phyloP scores from a whole-genome alignment of 805 yeast genomes.

The Candida oleophila region DNA sequence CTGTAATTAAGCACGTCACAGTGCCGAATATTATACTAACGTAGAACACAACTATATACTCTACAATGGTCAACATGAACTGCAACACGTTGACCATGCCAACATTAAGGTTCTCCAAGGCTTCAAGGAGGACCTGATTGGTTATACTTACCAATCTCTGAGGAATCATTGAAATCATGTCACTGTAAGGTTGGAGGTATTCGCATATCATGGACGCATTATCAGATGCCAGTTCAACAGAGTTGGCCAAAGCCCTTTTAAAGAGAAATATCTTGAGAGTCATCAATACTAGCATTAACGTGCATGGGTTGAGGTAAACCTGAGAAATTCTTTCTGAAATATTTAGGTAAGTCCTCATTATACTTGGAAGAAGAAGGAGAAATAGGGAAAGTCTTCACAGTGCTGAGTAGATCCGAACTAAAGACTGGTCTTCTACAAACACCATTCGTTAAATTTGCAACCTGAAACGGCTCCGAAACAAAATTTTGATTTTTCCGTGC shows the following conservation, averaged over 20 bases:
- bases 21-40: slow-evolving; percentile 82
- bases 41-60: slow-evolving; percentile 59
- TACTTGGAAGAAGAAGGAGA: not conserved
- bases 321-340: slow-evolving; percentile 60
- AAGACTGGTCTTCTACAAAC: not conserved
- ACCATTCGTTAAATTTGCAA: not conserved
- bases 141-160: slow-evolving; percentile 55
- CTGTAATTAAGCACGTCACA: slow-evolving; percentile 75
- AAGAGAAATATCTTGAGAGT: slow-evolving; percentile 63
- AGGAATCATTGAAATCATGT: slow-evolving; percentile 46
- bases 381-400: too few relatives aligned
- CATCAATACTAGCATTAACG: slow-evolving; percentile 55
- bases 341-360: slow-evolving; percentile 40
- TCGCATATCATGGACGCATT: slow-evolving; percentile 47
- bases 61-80: slow-evolving; percentile 53
- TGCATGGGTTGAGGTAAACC: slow-evolving; percentile 62
- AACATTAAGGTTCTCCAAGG: slow-evolving; percentile 48
- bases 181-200: slow-evolving; percentile 40
- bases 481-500: not conserved
- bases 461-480: not conserved
- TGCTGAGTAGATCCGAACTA: too few relatives aligned
- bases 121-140: slow-evolving; percentile 47
- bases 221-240: slow-evolving; percentile 39
- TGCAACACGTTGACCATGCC: slow-evolving; percentile 45
- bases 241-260: slow-evolving; percentile 40